A percentile compares a stretch with the other conserved stretches of the same genome.
These are phyloP conservation scores for Xylaria venustula DNA, from an alignment of 495 filamentous ascomycete genomes.

Conservation along the genomic window DNA sequence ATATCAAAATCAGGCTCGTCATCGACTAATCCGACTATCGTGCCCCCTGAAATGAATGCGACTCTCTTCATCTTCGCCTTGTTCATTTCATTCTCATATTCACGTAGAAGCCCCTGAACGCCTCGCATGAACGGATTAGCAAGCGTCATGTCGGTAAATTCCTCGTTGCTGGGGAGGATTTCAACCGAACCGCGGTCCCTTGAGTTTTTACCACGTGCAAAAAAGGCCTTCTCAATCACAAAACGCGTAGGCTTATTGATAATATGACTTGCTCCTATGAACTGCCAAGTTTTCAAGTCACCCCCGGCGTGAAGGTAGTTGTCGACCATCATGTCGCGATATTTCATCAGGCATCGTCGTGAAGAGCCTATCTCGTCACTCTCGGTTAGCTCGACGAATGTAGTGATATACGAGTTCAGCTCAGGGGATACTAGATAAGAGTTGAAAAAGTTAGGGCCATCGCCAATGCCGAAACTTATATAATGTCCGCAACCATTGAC, in stretches of 20 bases:
- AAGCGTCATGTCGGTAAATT: neutral
- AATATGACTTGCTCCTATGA: neutral
- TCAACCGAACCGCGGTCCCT: neutral
- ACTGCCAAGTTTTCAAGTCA: neutral
- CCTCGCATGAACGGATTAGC: constrained; percentile 3
- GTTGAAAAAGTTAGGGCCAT: neutral
- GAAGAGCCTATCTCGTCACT: neutral
- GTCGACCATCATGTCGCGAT: constrained; percentile 9
- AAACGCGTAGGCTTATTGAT: neutral
- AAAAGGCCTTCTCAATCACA: neutral
- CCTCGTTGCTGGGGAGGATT: neutral
- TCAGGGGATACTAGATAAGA: neutral
- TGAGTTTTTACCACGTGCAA: neutral
- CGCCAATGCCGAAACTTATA: neutral
- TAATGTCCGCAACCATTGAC: neutral
- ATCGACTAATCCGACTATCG: no score
- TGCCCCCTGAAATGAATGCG: constrained; percentile 10
- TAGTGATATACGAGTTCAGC: neutral
- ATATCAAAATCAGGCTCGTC: neutral
- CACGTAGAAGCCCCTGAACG: neutral
- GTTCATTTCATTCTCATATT: neutral
- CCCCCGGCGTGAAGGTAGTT: constrained; percentile 9
- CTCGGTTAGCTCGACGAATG: neutral
- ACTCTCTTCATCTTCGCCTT: constrained; percentile 3
- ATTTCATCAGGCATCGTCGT: neutral